Base-by-base conservation (phyloP, 2,329 filamentous ascomycete genomes). In the Penicillium sp. region DNA sequence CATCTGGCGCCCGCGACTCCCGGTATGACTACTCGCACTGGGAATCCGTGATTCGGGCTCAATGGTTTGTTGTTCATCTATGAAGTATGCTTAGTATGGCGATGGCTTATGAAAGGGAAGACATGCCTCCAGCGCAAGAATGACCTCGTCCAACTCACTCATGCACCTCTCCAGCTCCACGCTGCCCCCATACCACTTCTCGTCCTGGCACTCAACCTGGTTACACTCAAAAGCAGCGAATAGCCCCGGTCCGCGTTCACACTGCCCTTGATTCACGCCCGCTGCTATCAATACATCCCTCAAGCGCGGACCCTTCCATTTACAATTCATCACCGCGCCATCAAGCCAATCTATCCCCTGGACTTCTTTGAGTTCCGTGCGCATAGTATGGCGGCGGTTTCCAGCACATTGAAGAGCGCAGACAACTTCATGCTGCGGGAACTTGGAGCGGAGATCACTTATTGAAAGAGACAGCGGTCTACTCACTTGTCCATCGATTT, bases 371-470 rank as follows among this genome's bases (percentile, higher is more conserved):
- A 84, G 68, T 60, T 78, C 72, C 1, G 81, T 84, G 24, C 82
- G 79, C 82, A 85, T 85, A 1, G 81, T 82, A 64, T 85, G 82
- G 11, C 83, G 77, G 7, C 83, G 72, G 62, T 85, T 85, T 20
- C 83, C 83, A 3, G 83, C 82, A 61, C 83, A 85, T 70, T 84
- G 81, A 1, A 85, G 71, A 1, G 81, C 79, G 59, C 80, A 82
- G n/a, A 79, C 72, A 12, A 85, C 78, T 57, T 72, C 75, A 63
- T 83, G 77, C 61, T 85, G 83, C 1, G 74, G 70, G 49, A 83
- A 79, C 5, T 76, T 66, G 4, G 72, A 69, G 51, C 71, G 62
- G 5, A 85, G 71, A 45, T 82, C 74, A 7, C 70, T 53, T 14
- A 82, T 66, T 1, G 77, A 76, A 21, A 84, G 71, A 2, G 70